Percentiles rank a stretch among this genome's conserved stretches.
phyloP scores from a whole-genome alignment of 2,329 filamentous ascomycete species.

The Bipolaris gigantea region DNA sequence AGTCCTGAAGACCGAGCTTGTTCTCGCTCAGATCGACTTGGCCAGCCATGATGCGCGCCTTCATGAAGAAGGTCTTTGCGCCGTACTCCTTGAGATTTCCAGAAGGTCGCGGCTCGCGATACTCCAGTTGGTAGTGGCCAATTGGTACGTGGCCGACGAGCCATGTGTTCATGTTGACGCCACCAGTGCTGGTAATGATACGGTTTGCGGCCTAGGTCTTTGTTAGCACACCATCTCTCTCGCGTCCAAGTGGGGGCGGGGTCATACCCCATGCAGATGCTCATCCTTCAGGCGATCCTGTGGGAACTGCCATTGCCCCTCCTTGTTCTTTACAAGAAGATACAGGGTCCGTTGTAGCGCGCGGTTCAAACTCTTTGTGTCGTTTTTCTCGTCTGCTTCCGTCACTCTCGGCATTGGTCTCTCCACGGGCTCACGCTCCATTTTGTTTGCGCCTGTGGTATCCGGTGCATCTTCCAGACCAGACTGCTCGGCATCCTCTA shows the following conservation, averaged over 20 bases:
- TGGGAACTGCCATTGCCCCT: constrained; percentile 81
- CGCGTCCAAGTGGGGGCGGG: background rate
- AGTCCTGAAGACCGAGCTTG: constrained; percentile 73
- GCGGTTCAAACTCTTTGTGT: constrained; percentile 77
- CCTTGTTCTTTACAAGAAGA: constrained; percentile 74
- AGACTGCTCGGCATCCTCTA: constrained; percentile 72
- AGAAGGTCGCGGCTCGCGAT: constrained; percentile 44
- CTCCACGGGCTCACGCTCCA: constrained; percentile 67
- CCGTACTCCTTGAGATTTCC: constrained; percentile 55
- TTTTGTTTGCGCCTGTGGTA: constrained; percentile 35
- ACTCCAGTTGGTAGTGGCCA: constrained; percentile 70
- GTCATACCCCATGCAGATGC: constrained; percentile 77
- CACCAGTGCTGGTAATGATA: constrained; percentile 74
- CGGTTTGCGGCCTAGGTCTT: constrained; percentile 74
- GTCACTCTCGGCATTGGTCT: constrained; percentile 70
- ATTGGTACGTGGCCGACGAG: constrained; percentile 88
- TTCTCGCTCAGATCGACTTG: constrained; percentile 80
- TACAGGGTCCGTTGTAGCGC: constrained; percentile 82
- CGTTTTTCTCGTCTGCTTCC: constrained; percentile 75
- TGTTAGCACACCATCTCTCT: constrained; percentile 14
- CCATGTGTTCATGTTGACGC: constrained; percentile 98
- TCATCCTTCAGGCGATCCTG: constrained; percentile 71
- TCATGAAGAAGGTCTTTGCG: constrained; percentile 93
- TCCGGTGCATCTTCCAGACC: constrained; percentile 44
- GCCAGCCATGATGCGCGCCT: constrained; percentile 95